Base-by-base conservation (phyloP, 1,284 basidiomycete genomes). In the Ustilago trichophora region DNA sequence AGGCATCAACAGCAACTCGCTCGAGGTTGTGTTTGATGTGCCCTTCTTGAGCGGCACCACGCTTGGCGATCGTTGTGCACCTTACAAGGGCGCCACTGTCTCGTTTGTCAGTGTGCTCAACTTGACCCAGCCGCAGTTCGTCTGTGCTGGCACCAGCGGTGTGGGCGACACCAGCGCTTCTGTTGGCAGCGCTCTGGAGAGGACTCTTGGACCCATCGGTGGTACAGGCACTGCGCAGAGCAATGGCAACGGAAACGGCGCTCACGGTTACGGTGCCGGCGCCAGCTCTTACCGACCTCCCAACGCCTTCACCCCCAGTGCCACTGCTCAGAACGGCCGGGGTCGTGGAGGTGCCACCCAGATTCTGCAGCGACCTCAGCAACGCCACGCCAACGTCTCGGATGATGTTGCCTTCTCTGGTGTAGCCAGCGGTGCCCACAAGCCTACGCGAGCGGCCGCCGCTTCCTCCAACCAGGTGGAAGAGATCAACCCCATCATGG, bases 11-110 rank as follows among this genome's bases (percentile, higher is more conserved):
- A 91, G 90, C 76, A 60, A 58, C 51, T 88, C 89, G 10, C 90
- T 98, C 85, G 96, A 98, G 80, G 89, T 98, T n/a, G 87, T 96
- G 0, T 98, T 96, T 89, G 96, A 98, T 81, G 88, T 90, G 18
- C 87, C 93, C 0, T 98, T 98, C 84, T 91, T 99, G 86, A 89
- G 92, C 27, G 95, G 96, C 10, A 87, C 87, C 3, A 96, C 91
- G 0, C 84, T 98, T 5, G 88, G 88, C n/a, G 91, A 91, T 70
- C 29, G 68, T 7, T 74, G 59, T 46, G 35, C 45, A 10, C 52
- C 60, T 11, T 73, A 73, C 35, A 60, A 68, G 26, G 67, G 73
- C 16, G 77, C 67, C 24, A 70, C 71, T 2, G 69, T 80, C 0
- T 59, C 66, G 18, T 72, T 68, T 13, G 54, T 68, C 35, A 63